Evolutionary conservation across 2,329 filamentous ascomycete genomes (phyloP), one percentile per base, ranked within the genome.

Genomic region (Scytalidium lignicola): DNA sequence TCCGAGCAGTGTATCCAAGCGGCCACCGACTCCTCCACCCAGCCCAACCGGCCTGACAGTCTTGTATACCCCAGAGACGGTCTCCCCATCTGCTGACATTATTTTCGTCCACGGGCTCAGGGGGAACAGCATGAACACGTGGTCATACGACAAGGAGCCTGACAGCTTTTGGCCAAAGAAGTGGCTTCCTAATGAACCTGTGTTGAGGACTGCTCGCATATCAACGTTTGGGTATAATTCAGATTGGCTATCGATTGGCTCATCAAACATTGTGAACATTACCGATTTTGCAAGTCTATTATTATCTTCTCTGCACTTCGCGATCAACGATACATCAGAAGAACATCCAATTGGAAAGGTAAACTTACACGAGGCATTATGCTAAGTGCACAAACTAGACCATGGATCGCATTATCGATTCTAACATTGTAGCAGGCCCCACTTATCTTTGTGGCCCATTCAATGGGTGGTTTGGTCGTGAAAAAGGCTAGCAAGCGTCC

Each of bases 21-120:
- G n/a, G n/a, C n/a, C n/a, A n/a, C n/a, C n/a, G n/a, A n/a, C n/a
- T n/a, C n/a, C n/a, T n/a, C n/a, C n/a, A n/a, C n/a, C n/a, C n/a
- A n/a, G n/a, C n/a, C n/a, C n/a, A n/a, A n/a, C n/a, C n/a, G 52
- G 52, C 7, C 40, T 56, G 26, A 47, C 42, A 7, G 39, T 51
- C n/a, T 17, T 55, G 2, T 44, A 53, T 21, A n/a, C 15, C 3
- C 52, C 54, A 2, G 18, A 18, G 3, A n/a, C 17, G 10, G 55
- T 64, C 19, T n/a, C n/a, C n/a, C 62, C 67, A 0, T 49, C 61
- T 1, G 53, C 67, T 5, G 67, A 72, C 41, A 54, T 72, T 2
- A 57, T 69, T 32, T 71, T 70, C 44, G 60, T 72, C 7, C 69
- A 73, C 54, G 69, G 69, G 4, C 60, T 72, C 3, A 66, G 67